These are phyloP conservation scores for Botrytis galanthina DNA, from an alignment of 2,329 filamentous ascomycete species.

Conservation along the genomic window DNA sequence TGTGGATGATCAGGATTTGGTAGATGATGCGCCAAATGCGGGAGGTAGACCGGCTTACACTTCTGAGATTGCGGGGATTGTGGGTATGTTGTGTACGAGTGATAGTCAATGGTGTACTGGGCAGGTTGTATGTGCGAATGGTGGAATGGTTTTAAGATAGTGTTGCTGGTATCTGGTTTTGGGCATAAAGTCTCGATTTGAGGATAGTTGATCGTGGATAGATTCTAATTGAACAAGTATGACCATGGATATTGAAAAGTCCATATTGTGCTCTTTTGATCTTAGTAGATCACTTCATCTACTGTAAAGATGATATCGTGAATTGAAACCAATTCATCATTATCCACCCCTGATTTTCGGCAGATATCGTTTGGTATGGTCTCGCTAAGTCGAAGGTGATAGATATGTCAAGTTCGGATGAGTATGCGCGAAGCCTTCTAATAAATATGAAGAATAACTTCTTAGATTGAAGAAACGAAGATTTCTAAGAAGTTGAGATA, in stretches of 20 bases:
- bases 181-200: neutral
- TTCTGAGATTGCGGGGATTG: slow-evolving; percentile 70
- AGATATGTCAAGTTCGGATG: neutral
- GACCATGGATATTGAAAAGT: neutral
- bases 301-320: neutral
- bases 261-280: neutral
- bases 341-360: no score
- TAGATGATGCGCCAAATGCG: slow-evolving; percentile 55
- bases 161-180: neutral
- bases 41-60: slow-evolving; percentile 63
- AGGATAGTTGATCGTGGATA: neutral
- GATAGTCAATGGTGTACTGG: slow-evolving; percentile 79
- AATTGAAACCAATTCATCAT: neutral
- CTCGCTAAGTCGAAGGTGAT: neutral
- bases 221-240: neutral
- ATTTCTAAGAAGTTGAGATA: neutral
- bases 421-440: neutral
- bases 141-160: slow-evolving; percentile 61
- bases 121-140: slow-evolving; percentile 76
- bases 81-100: slow-evolving; percentile 70
- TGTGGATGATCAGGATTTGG: slow-evolving; percentile 60
- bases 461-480: neutral
- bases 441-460: neutral
- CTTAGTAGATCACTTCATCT: neutral
- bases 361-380: neutral